Evolutionary conservation across 805 yeast genomes (phyloP), one percentile per base, ranked within the genome.

Genomic region (Yarrowia porcina): DNA sequence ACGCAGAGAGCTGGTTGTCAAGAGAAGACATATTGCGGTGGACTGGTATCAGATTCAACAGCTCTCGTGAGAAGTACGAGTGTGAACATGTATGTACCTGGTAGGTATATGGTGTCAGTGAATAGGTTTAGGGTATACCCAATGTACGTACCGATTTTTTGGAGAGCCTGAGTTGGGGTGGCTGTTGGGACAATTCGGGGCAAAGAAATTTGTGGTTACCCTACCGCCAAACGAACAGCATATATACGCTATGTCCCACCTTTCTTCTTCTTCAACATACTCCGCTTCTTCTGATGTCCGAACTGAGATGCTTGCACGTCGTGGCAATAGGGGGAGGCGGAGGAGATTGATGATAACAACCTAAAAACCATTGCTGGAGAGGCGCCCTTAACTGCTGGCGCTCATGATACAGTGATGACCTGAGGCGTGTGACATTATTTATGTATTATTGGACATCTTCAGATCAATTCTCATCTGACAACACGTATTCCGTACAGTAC

Each of bases 1-100:
- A 86, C 63, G 88, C 87, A 71, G 83, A 84, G 63, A 86, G 76
- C 74, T 86, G 84, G 65, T 82, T 85, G 64, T 81, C 73, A 38
- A 83, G 70, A 5, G 83, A 73, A 42, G 74, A 69, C 75, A 71
- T 71, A 63, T 15, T 49, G 56, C 39, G 56, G 56, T 49, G 39
- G 56, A 49, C 39, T 49, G 56, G n/a, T n/a, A n/a, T n/a, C n/a
- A n/a, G n/a, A 20, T 38, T n/a, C 30, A n/a, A n/a, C 11, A 21
- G 39, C 20, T 49, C 39, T 28, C 17, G 62, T 33, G 36, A 33
- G 38, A 20, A 12, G 12, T 39, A 36, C 45, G n/a, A 39, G 17
- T 36, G 27, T 54, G 61, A 27, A 20, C 50, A 54, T 54, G 27
- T n/a, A n/a, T n/a, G n/a, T n/a, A n/a, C n/a, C n/a, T n/a, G n/a